phyloP scores from a whole-genome alignment of 306 rosid genomes.

The Vigna hirtella region DNA sequence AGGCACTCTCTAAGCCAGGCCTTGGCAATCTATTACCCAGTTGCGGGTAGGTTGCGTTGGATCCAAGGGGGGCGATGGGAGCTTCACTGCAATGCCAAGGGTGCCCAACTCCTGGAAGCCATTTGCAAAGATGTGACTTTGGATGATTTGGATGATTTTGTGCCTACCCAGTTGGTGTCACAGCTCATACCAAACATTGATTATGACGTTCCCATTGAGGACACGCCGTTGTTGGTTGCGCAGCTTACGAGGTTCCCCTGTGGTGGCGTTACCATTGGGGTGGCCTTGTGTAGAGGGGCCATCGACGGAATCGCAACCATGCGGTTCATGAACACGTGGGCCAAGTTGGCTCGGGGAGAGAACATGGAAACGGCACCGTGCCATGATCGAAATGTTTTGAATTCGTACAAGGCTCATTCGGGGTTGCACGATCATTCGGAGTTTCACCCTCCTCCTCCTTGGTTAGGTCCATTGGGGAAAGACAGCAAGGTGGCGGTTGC shows the following conservation, averaged over 20 bases:
- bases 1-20: conserved; percentile 38
- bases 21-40: conserved; percentile 47
- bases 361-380: background rate
- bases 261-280: conserved; percentile 40
- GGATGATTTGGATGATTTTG: conserved; percentile 50
- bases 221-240: conserved; percentile 38
- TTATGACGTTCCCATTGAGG: conserved; percentile 37
- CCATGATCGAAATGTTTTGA: conserved; percentile 13
- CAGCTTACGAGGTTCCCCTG: conserved; percentile 46
- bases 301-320: conserved; percentile 41
- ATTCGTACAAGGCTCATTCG: background rate
- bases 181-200: conserved; percentile 48
- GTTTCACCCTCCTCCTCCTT: conserved; percentile 36
- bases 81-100: conserved; percentile 47
- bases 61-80: conserved; percentile 22
- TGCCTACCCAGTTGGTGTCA: conserved; percentile 37
- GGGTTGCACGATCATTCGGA: conserved; percentile 6
- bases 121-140: background rate
- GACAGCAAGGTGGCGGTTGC: background rate
- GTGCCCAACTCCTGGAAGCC: conserved; percentile 44
- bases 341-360: conserved; percentile 44
- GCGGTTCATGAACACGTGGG: conserved; percentile 48
- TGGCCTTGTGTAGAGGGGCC: conserved; percentile 27
- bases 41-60: conserved; percentile 51
- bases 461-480: conserved; percentile 20